A percentile compares a stretch with the other conserved stretches of the same genome.
phyloP scores from a whole-genome alignment of 768 basidiomycete species.

The Lentinula raphanica region DNA sequence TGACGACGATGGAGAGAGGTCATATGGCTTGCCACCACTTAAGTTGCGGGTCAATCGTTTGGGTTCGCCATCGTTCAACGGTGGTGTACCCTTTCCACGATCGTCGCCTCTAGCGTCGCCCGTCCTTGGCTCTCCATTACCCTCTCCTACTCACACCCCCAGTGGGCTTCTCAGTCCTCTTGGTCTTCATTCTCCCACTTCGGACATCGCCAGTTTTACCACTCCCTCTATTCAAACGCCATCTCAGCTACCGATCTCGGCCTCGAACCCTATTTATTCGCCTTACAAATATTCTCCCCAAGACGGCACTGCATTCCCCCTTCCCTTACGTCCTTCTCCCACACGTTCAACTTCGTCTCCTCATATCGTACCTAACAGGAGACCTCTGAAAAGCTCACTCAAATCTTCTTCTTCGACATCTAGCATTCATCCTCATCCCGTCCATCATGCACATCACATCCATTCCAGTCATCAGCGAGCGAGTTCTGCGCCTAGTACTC shows the following conservation, averaged over 20 bases:
- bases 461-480: conserved; percentile 25
- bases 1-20: conserved; percentile 10
- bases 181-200: neutral
- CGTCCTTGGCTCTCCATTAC: conserved; percentile 8
- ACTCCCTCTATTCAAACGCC: conserved; percentile 10
- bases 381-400: conserved; percentile 82
- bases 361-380: conserved; percentile 61
- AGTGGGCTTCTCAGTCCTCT: conserved; percentile 8
- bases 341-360: conserved; percentile 32
- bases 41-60: conserved; percentile 13
- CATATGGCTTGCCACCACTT: conserved; percentile 12
- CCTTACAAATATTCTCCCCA: conserved; percentile 38
- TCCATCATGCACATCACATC: conserved; percentile 14
- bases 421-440: conserved; percentile 32
- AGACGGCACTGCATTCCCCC: conserved; percentile 16
- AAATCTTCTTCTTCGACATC: conserved; percentile 56
- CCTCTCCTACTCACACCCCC: neutral
- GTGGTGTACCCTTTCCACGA: conserved; percentile 17
- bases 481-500: conserved; percentile 60
- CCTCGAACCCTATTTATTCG: conserved; percentile 22
- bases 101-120: conserved; percentile 5
- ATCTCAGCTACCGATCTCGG: conserved; percentile 7
- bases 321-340: conserved; percentile 9
- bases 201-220: conserved; percentile 15
- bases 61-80: neutral